phyloP scores from a whole-genome alignment of 257 asterid genomes.

The Handroanthus guayacan region DNA sequence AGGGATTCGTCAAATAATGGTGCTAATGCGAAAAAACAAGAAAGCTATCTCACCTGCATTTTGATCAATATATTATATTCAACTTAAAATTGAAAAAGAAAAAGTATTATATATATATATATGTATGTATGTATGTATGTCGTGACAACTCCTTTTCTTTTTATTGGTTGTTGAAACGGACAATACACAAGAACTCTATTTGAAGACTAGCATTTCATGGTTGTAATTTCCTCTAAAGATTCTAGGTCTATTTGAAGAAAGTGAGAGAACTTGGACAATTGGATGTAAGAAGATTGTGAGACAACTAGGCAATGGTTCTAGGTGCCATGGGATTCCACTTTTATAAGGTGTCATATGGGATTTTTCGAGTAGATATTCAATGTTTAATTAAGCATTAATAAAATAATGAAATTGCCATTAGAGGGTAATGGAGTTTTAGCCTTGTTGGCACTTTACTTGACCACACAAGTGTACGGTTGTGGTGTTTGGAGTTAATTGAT shows the following conservation, averaged over 20 bases:
- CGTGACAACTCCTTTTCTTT: neutral
- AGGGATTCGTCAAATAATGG: too few species aligned
- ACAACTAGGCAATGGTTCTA: too few species aligned
- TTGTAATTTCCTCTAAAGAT: neutral
- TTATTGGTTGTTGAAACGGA: neutral
- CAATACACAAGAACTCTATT: too few species aligned
- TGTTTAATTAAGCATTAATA: neutral
- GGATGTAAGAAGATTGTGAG: too few species aligned
- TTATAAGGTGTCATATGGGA: neutral
- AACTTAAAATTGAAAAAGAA: neutral
- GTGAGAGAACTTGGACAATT: neutral
- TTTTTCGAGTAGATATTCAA: neutral
- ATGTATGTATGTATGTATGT: too few species aligned
- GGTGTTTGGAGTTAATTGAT: neutral
- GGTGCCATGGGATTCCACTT: neutral
- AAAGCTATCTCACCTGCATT: constrained; percentile 17
- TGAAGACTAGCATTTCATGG: too few species aligned
- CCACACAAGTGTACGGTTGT: constrained; percentile 22
- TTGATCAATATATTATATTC: neutral
- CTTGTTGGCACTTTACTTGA: constrained; percentile 27
- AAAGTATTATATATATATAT: neutral
- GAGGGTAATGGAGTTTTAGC: neutral
- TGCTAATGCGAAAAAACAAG: too few species aligned
- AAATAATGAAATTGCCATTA: neutral
- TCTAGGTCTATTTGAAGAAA: neutral